Conservation (phyloP, 805 yeast genomes). For the Candida quercuum region DNA sequence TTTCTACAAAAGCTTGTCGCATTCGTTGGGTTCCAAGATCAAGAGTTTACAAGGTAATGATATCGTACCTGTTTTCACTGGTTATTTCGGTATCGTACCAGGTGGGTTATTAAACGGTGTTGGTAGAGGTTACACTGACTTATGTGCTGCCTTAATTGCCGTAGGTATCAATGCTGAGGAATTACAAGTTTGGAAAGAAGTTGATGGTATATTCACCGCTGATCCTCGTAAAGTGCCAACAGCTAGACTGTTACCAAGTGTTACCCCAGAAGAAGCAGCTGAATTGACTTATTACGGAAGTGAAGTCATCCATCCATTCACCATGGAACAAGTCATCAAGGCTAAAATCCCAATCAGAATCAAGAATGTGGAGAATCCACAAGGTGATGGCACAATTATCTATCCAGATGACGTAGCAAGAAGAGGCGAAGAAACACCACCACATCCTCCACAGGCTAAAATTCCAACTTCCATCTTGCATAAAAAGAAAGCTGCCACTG, state of each 20-base stretch:
- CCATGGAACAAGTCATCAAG: slow-evolving; percentile 97
- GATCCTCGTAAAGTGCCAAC: slow-evolving; percentile 93
- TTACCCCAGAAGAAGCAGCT: slow-evolving; percentile 98
- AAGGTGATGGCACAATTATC: slow-evolving; percentile 89
- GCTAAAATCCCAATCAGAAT: slow-evolving; percentile 96
- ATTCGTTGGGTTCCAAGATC: slow-evolving; percentile 46
- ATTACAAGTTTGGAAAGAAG: slow-evolving; percentile 98
- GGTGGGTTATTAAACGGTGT: slow-evolving; percentile 91
- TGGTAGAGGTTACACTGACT: slow-evolving; percentile 96
- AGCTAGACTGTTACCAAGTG: slow-evolving; percentile 79
- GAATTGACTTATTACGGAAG: slow-evolving; percentile 97
- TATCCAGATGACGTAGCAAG: slow-evolving; percentile 87
- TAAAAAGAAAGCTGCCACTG: slow-evolving; percentile 76
- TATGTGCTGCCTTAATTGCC: slow-evolving; percentile 95
- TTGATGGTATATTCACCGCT: slow-evolving; percentile 97
- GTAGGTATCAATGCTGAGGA: slow-evolving; percentile 92
- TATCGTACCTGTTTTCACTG: slow-evolving; percentile 86
- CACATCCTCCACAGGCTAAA: slow-evolving; percentile 78
- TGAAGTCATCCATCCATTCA: slow-evolving; percentile 97
- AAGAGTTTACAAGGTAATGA: slow-evolving; percentile 32
- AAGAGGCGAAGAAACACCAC: slow-evolving; percentile 86
- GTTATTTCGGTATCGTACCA: slow-evolving; percentile 93
- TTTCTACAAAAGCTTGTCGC: slow-evolving; percentile 55
- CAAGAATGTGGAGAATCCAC: slow-evolving; percentile 91
- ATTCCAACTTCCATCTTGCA: slow-evolving; percentile 33